phyloP scores from a whole-genome alignment of 208 protist species.

The Herpetomonas samuelpessoai region DNA sequence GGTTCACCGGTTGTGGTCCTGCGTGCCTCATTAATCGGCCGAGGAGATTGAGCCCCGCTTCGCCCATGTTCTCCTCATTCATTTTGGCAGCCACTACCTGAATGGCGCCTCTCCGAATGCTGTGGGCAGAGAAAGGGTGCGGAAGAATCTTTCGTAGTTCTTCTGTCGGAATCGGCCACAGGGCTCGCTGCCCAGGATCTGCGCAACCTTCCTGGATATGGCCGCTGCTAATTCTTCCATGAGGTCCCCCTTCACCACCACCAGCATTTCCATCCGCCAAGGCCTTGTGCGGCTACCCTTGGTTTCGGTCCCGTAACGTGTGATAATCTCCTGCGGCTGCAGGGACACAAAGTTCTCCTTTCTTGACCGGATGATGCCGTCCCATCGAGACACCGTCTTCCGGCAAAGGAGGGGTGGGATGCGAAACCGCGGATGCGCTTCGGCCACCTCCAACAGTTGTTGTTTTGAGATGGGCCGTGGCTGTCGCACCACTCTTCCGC shows the following conservation, averaged over 20 bases:
- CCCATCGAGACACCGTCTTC: constrained; percentile 18
- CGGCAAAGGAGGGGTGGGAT: constrained; percentile 4
- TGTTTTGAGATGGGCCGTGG: not conserved
- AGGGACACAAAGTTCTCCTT: not conserved
- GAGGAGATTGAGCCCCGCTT: constrained; percentile 19
- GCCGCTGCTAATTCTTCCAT: not conserved
- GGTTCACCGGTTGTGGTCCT: constrained; percentile 7
- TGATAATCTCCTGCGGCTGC: not conserved
- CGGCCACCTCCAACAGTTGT: constrained; percentile 2
- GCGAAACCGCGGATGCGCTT: too few relatives aligned
- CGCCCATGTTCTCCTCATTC: too few relatives aligned
- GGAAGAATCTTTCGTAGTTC: constrained; percentile 5
- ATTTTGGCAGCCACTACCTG: not conserved
- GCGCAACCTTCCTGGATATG: constrained; percentile 1
- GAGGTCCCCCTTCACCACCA: constrained; percentile 2
- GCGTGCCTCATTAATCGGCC: constrained; percentile 21
- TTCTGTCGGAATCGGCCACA: constrained; percentile 13
- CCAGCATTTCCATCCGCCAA: constrained; percentile 11
- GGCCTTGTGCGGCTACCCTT: constrained; percentile 10
- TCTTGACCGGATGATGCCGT: constrained; percentile 3
- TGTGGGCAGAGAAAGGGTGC: constrained; percentile 20
- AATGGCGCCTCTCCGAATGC: constrained; percentile 16
- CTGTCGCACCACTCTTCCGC: constrained; percentile 4
- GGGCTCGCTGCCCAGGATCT: not conserved
- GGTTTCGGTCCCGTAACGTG: constrained; percentile 12